Percentiles rank a stretch among this genome's conserved stretches.
phyloP scores from a whole-genome alignment of 805 yeast species.

The Wickerhamomyces sydowiorum region DNA sequence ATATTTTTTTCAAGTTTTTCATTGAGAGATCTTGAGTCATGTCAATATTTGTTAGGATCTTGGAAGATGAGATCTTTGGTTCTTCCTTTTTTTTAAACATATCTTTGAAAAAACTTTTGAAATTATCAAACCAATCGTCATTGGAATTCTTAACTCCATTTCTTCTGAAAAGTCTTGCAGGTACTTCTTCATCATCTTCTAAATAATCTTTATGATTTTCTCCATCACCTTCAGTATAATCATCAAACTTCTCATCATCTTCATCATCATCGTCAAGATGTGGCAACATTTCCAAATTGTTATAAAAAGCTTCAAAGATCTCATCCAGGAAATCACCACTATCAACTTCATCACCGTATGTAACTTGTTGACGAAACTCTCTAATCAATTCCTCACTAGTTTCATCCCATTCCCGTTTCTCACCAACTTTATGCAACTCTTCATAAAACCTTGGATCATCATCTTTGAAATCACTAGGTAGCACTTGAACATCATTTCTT shows the following conservation, averaged over 20 bases:
- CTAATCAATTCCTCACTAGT: background rate
- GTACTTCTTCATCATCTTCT: background rate
- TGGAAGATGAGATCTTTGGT: constrained; percentile 7
- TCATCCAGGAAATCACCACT: constrained; percentile 4
- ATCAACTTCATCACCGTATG: background rate
- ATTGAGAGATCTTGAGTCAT: constrained; percentile 19
- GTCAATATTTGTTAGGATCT: constrained; percentile 16
- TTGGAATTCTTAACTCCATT: constrained; percentile 9
- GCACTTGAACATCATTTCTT: constrained; percentile 22
- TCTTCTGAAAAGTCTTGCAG: constrained; percentile 2
- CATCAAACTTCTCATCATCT: constrained; percentile 1
- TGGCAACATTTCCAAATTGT: constrained; percentile 12
- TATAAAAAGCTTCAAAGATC: constrained; percentile 18
- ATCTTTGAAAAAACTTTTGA: constrained; percentile 20
- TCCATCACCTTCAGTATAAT: constrained; percentile 9
- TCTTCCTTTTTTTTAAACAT: constrained; percentile 21
- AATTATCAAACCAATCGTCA: constrained; percentile 16
- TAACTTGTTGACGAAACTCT: background rate
- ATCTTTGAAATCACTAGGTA: constrained; percentile 16
- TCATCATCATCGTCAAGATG: constrained; percentile 8
- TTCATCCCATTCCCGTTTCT: constrained; percentile 2
- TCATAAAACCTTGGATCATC: constrained; percentile 18
- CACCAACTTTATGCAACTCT: constrained; percentile 13
- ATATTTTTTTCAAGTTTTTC: constrained; percentile 25
- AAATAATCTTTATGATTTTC: constrained; percentile 5